Evolutionary conservation across 73 alveolate species (phyloP), one percentile per base, ranked within the genome.

Genomic region (Symbiodinium pilosum): DNA sequence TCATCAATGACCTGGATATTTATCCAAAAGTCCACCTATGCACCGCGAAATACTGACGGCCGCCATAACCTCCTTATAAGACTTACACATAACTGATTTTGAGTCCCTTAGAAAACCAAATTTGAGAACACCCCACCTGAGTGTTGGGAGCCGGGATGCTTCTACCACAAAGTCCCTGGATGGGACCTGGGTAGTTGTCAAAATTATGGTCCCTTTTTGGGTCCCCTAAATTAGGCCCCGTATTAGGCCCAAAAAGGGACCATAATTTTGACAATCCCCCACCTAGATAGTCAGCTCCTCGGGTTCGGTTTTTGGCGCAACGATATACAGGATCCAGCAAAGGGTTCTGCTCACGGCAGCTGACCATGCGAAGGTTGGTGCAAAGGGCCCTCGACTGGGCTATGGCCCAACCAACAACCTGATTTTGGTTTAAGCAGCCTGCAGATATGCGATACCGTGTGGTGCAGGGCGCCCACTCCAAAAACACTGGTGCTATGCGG

Each of bases 381-480:
- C 96, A 91, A 26, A 91, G 87, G 34, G 96, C 75, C 52, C 96
- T 91, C 41, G 96, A 40, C 2, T 81, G 47, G 87, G 96, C 96
- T 47, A 91, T 41, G 12, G 96, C 96, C 96, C 96, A 91, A 39
- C 96, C 96, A 28, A 69, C 87, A 32, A 91, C 96, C 41, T 91
- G 96, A 16, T 91, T 91, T 52, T 91, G 96, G 24, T 91, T 91
- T 87, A 64, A 64, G 81, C 81, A 64, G 30, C 81, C 81, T 26
- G 81, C 81, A 24, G 81, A 64, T 28, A 56, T 84, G 11, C 96
- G 68, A 32, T 91, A 91, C 34, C 96, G 86, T 16, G 96, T 91
- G 41, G 96, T 91, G 75, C 96, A 91, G 1, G 96, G 96, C 21
- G 96, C 96, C 96, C 96, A 91, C 81, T 40, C 81, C 41, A 91